Percentiles rank a stretch among this genome's conserved stretches.
Conservation (phyloP, 208 protist genomes). For the Trypanosoma grayi region DNA sequence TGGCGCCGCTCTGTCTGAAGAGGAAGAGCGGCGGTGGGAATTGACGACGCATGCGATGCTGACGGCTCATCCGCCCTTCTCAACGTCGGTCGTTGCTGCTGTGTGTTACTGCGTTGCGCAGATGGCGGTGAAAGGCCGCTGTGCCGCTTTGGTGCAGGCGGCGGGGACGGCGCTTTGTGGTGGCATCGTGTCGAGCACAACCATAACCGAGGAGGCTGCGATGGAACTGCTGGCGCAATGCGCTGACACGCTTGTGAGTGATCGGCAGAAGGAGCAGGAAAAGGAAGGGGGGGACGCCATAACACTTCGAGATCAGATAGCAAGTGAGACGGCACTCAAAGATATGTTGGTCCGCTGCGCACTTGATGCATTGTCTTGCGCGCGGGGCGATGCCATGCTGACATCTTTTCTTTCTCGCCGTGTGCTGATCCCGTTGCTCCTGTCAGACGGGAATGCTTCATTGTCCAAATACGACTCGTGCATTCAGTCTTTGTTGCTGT, state of each 20-base stretch:
- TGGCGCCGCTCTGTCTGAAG: background rate
- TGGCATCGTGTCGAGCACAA: slow-evolving; percentile 4
- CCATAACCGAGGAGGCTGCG: slow-evolving; percentile 27
- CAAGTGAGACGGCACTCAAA: background rate
- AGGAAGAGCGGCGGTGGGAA: slow-evolving; percentile 10
- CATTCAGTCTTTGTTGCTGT: slow-evolving; percentile 21
- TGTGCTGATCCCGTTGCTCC: slow-evolving; percentile 69
- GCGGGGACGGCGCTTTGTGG: slow-evolving; percentile 30
- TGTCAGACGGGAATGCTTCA: slow-evolving; percentile 9
- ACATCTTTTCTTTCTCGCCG: slow-evolving; percentile 58
- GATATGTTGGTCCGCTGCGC: slow-evolving; percentile 15
- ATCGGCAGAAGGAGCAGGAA: background rate
- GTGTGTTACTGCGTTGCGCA: slow-evolving; percentile 51
- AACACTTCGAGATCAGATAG: background rate
- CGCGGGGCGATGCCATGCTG: slow-evolving; percentile 21
- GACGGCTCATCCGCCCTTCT: slow-evolving; percentile 37
- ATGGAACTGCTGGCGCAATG: slow-evolving; percentile 43
- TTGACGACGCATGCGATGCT: slow-evolving; percentile 35
- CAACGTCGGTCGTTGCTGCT: slow-evolving; percentile 27
- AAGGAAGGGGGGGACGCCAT: background rate
- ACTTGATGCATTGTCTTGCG: slow-evolving; percentile 9
- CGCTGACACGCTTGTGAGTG: slow-evolving; percentile 17
- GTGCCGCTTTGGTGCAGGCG: slow-evolving; percentile 20
- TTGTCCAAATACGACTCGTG: slow-evolving; percentile 17
- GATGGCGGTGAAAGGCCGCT: slow-evolving; percentile 28